These are phyloP conservation scores for Erodium texanum DNA, from an alignment of 441 rosid species.

Conservation along the genomic window DNA sequence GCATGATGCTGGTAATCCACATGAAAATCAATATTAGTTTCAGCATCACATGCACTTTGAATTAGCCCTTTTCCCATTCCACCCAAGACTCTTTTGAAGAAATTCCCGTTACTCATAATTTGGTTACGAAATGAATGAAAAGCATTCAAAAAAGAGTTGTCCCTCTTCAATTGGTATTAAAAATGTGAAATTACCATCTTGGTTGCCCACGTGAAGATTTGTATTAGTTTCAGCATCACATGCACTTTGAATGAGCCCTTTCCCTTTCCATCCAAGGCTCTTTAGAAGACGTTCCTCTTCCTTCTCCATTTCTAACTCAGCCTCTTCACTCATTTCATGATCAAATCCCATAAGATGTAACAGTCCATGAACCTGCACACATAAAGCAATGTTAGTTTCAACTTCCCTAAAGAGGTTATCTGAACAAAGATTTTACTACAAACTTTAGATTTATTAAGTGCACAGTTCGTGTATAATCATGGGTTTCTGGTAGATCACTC, in stretches of 20 bases:
- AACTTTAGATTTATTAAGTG: not conserved
- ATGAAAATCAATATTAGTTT: not conserved
- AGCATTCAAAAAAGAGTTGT: not conserved
- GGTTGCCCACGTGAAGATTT: slow-evolving; percentile 27
- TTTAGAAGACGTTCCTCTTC: slow-evolving; percentile 65
- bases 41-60: too few relatives aligned
- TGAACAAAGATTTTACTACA: not conserved
- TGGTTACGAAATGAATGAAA: too few relatives aligned
- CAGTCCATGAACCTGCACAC: slow-evolving; percentile 76
- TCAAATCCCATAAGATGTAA: slow-evolving; percentile 88
- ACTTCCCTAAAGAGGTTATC: not conserved
- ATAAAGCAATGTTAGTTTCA: slow-evolving; percentile 2
- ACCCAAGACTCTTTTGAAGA: too few relatives aligned
- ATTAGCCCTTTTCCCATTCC: too few relatives aligned
- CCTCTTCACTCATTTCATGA: slow-evolving; percentile 86
- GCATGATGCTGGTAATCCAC: not conserved
- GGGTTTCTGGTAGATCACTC: not conserved
- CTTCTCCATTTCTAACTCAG: slow-evolving; percentile 90
- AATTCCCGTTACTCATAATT: too few relatives aligned
- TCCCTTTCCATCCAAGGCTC: slow-evolving; percentile 88
- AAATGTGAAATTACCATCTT: slow-evolving; percentile 45
- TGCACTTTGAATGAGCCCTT: slow-evolving; percentile 84
- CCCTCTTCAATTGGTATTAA: not conserved
- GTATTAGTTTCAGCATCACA: slow-evolving; percentile 36
- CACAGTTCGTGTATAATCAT: not conserved